These are phyloP conservation scores for Venturia aucupariae DNA, from an alignment of 2,329 filamentous ascomycete species.

Conservation along the genomic window DNA sequence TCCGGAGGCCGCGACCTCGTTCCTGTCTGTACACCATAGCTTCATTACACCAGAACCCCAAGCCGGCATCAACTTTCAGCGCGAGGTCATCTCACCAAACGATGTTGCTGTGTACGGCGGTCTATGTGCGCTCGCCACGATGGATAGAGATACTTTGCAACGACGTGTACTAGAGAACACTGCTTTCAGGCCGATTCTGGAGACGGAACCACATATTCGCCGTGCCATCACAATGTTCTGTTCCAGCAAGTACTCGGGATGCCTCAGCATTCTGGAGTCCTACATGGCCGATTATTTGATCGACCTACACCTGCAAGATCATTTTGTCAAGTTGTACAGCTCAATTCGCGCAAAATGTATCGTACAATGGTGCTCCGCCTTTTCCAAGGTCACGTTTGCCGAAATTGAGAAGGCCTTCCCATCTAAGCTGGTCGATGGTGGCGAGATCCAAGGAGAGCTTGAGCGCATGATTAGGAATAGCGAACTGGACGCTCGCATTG, in stretches of 20 bases:
- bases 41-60: constrained; percentile 31
- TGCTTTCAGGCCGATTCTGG: constrained; percentile 76
- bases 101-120: constrained; percentile 90
- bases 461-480: constrained; percentile 66
- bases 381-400: constrained; percentile 73
- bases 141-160: constrained; percentile 71
- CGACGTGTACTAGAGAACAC: constrained; percentile 72
- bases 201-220: constrained; percentile 87
- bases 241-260: constrained; percentile 78
- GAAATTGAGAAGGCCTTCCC: constrained; percentile 73
- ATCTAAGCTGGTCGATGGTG: constrained; percentile 25
- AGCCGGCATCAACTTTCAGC: constrained; percentile 49
- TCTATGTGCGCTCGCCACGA: constrained; percentile 79
- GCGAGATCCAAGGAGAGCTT: constrained; percentile 60
- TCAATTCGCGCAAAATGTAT: constrained; percentile 84
- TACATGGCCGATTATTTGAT: constrained; percentile 83
- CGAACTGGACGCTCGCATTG: constrained; percentile 68
- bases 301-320: constrained; percentile 72
- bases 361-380: constrained; percentile 83
- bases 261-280: constrained; percentile 70
- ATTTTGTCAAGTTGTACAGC: constrained; percentile 61
- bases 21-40: constrained; percentile 53
- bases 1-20: constrained; percentile 59
- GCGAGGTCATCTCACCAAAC: constrained; percentile 67
- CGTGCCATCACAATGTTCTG: constrained; percentile 86